Conservation (phyloP, 495 filamentous ascomycete species). For the Rhizodiscina lignyota region DNA sequence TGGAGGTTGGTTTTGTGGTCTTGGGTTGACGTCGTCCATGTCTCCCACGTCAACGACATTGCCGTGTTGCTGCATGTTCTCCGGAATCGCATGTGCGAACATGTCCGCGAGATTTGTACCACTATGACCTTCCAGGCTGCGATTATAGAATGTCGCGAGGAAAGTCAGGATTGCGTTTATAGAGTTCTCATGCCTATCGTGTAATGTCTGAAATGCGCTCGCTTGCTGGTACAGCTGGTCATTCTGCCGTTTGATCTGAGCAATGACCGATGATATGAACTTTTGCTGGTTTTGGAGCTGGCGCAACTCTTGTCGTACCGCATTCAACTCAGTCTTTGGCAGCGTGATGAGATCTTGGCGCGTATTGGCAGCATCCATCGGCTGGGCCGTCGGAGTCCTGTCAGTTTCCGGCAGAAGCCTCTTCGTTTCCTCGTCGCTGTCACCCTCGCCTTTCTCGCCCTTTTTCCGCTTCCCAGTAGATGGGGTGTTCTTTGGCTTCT, state of each 20-base stretch:
- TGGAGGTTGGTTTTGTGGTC: constrained; percentile 25
- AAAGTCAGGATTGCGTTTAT: constrained; percentile 97
- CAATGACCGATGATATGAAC: constrained; percentile 64
- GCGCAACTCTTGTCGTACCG: constrained; percentile 62
- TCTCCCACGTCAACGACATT: constrained; percentile 23
- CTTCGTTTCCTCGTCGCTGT: constrained; percentile 21
- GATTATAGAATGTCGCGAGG: constrained; percentile 88
- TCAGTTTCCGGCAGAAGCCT: too few species aligned
- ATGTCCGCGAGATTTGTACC: constrained; percentile 24
- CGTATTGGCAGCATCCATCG: constrained; percentile 27
- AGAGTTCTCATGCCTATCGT: constrained; percentile 90
- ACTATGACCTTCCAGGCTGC: constrained; percentile 49
- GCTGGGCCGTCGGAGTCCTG: too few species aligned
- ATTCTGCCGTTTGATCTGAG: constrained; percentile 65
- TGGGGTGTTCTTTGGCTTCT: constrained; percentile 67
- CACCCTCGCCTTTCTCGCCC: constrained; percentile 33
- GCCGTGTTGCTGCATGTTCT: constrained; percentile 17
- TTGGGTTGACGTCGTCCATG: constrained; percentile 10
- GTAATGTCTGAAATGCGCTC: constrained; percentile 72
- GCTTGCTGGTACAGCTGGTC: constrained; percentile 81
- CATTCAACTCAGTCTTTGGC: constrained; percentile 62
- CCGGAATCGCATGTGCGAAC: constrained; percentile 21
- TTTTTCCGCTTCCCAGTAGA: constrained; percentile 47
- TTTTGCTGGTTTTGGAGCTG: constrained; percentile 70
- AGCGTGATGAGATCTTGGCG: constrained; percentile 26